These are phyloP conservation scores for Fraxinus sp. DNA, from an alignment of 305 asterid genomes.

Conservation along the genomic window DNA sequence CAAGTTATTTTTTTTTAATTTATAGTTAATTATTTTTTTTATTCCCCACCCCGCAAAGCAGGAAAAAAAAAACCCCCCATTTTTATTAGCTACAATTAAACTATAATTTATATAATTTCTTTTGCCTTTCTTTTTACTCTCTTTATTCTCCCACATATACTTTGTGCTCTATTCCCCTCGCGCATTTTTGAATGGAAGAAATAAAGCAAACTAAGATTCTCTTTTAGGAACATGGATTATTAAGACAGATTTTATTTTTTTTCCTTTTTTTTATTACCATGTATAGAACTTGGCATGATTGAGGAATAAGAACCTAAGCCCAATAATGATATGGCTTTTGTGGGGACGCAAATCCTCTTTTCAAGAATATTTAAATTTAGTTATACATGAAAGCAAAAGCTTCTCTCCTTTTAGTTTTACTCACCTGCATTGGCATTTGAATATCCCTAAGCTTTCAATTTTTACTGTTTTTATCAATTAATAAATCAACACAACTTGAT, in stretches of 20 bases:
- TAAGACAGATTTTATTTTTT: not conserved
- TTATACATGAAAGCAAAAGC: slow-evolving; percentile 34
- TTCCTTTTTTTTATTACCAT: slow-evolving; percentile 12
- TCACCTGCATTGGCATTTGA: slow-evolving; percentile 45
- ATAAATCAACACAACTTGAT: slow-evolving; percentile 22
- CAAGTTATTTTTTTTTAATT: too few relatives aligned
- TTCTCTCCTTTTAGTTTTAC: slow-evolving; percentile 32
- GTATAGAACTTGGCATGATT: slow-evolving; percentile 38
- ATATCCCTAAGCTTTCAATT: slow-evolving; percentile 30
- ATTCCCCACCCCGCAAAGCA: not conserved
- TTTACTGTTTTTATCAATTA: slow-evolving; percentile 7
- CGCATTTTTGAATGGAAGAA: not conserved
- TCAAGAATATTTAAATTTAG: slow-evolving; percentile 28
- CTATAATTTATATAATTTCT: not conserved
- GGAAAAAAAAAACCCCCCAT: too few relatives aligned
- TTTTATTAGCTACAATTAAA: not conserved
- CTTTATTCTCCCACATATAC: not conserved
- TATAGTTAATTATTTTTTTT: too few relatives aligned
- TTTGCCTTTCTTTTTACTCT: not conserved
- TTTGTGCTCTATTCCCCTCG: slow-evolving; percentile 11
- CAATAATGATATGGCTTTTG: slow-evolving; percentile 33
- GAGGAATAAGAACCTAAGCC: slow-evolving; percentile 48
- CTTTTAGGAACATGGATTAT: not conserved
- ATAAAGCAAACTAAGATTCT: slow-evolving; percentile 9
- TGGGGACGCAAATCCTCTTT: slow-evolving; percentile 25